Evolutionary conservation across 495 filamentous ascomycete genomes (phyloP).

Genomic region (Recurvomyces mirabilis): DNA sequence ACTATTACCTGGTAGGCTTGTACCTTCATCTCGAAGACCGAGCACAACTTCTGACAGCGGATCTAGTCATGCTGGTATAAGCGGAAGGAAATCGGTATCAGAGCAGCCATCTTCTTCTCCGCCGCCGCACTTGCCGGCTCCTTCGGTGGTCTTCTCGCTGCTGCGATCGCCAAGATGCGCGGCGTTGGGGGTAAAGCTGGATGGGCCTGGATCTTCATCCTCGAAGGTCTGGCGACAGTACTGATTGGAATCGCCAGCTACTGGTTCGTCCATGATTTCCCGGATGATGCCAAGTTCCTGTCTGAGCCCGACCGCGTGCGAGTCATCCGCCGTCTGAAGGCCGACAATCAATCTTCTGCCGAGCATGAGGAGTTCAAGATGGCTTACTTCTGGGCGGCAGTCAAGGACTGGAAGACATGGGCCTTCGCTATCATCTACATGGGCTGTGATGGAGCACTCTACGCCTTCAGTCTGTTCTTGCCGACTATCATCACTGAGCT

Average conservation of each 20-base stretch:
- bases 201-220: constrained; percentile 67
- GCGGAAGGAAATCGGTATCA: constrained; percentile 65
- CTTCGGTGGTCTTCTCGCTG: constrained; percentile 74
- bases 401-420: constrained; percentile 18
- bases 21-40: too few relatives aligned
- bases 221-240: constrained; percentile 67
- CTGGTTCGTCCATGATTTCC: constrained; percentile 86
- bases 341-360: constrained; percentile 67
- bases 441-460: constrained; percentile 50
- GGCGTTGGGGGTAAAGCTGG: constrained; percentile 53
- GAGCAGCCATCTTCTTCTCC: constrained; percentile 81
- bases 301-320: constrained; percentile 58
- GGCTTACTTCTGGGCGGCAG: constrained; percentile 59
- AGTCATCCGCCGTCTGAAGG: constrained; percentile 59
- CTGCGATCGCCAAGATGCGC: constrained; percentile 65
- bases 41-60: too few relatives aligned
- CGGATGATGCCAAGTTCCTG: constrained; percentile 57
- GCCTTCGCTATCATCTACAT: constrained; percentile 35
- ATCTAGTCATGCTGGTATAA: constrained; percentile 92
- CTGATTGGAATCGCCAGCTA: constrained; percentile 63
- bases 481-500: constrained; percentile 70
- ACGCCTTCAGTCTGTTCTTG: constrained; percentile 84
- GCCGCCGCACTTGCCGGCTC: constrained; percentile 75
- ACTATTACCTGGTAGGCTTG: constrained; percentile 77
- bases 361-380: constrained; percentile 71